Evolutionary conservation across 768 basidiomycete species (phyloP), one percentile per base, ranked within the genome.

Genomic region (Fomitopsis serialis): DNA sequence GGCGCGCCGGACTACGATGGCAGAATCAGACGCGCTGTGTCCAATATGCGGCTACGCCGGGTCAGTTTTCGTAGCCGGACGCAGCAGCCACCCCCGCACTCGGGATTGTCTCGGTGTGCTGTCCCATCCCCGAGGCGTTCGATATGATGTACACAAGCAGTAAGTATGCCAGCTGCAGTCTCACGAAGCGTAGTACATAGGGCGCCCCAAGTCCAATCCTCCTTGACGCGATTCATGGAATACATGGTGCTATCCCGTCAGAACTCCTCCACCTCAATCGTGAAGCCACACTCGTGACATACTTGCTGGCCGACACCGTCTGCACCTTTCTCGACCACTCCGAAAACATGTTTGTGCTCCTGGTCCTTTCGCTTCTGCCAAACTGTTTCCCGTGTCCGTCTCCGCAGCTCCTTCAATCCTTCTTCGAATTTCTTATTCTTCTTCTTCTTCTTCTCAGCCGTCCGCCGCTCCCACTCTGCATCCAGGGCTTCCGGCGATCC

Each of bases 381-480:
- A 12, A 92, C 80, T 24, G 92, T 89, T 68, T 93, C 92, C 60
- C 89, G 81, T 2, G 95, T 97, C 56, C 88, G 78, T 61, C 80
- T 82, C 36, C 95, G 79, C 42, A 98, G 72, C 63, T 98, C 93
- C 63, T 74, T 81, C 53, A 99, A 70, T 42, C 91, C 82, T 61
- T 95, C 84, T 65, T 97, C 95, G 60, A 98, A 98, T 66, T 99
- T 98, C 67, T 85, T 92, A 60, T 89, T 89, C 75, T 91, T 89
- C 69, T 92, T 89, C 64, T 86, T 85, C 65, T 85, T 89, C 76
- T 94, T 96, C 63, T 90, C 91, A 21, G 75, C 77, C 49, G 79
- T 80, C 49, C 95, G 79, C 32, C 78, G 76, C 60, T 89, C 86
- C 68, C 85, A 98, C 65, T 98, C 96, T 6, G 77, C 79, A 63